Percentiles rank a stretch among this genome's conserved stretches.
Conservation (phyloP, 116 monocot genomes). For the Phalaenopsis hybrid region DNA sequence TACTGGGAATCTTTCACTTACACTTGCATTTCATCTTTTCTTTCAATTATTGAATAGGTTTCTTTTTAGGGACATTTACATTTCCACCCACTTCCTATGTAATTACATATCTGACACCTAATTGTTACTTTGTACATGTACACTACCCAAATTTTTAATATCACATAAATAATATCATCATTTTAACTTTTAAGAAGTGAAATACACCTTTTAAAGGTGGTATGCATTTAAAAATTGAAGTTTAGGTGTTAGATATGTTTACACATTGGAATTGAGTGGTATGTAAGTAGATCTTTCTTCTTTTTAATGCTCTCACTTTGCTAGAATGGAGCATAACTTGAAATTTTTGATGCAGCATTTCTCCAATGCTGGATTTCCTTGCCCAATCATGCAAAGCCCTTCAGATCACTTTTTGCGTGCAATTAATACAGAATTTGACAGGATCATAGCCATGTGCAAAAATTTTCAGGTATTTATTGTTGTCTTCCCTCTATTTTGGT, state of each 20-base stretch:
- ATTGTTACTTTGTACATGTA: too few species aligned
- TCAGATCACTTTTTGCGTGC: constrained; percentile 97
- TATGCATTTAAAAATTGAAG: too few species aligned
- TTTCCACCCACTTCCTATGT: too few species aligned
- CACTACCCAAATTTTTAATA: too few species aligned
- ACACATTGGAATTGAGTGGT: too few species aligned
- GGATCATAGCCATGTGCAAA: constrained; percentile 96
- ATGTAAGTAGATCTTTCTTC: neutral
- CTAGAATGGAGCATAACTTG: neutral
- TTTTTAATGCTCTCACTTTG: neutral
- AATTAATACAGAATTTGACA: constrained; percentile 94
- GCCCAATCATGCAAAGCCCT: constrained; percentile 99
- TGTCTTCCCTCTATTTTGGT: neutral
- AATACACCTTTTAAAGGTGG: too few species aligned
- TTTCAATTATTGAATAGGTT: neutral
- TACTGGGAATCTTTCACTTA: neutral
- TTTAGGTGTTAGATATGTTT: too few species aligned
- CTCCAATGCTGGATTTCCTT: constrained; percentile 96
- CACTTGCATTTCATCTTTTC: neutral
- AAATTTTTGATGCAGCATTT: constrained; percentile 64
- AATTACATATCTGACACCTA: too few species aligned
- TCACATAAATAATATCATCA: too few species aligned
- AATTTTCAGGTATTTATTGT: constrained; percentile 61
- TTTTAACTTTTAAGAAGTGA: too few species aligned
- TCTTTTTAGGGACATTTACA: too few species aligned